Evolutionary conservation across 192 early-diverging fungal species (phyloP).

Genomic region (Backusella morwellensis): DNA sequence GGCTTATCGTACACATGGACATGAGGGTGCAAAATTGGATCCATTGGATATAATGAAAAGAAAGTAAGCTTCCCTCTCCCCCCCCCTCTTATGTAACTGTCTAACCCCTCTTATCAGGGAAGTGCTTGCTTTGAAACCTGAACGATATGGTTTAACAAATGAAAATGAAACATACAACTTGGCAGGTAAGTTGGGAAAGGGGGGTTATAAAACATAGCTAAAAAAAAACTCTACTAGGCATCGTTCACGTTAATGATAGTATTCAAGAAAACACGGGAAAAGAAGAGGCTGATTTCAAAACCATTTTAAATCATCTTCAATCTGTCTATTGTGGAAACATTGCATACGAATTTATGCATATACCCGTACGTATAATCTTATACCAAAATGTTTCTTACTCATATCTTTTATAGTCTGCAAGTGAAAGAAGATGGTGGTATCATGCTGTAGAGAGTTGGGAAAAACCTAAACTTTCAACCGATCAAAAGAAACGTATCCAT

Average conservation of each 20-base stretch:
- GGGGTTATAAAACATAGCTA: neutral
- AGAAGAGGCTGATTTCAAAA: conserved; percentile 58
- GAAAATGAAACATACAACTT: conserved; percentile 56
- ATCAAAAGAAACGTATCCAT: conserved; percentile 75
- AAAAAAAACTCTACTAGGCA: conserved; percentile 39
- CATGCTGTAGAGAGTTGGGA: conserved; percentile 78
- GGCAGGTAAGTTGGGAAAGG: conserved; percentile 38
- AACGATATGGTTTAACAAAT: conserved; percentile 77
- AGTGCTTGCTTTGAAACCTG: conserved; percentile 75
- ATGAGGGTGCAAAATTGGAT: conserved; percentile 83
- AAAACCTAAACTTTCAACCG: conserved; percentile 48
- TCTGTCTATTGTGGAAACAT: conserved; percentile 77
- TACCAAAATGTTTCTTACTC: no score
- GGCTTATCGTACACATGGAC: conserved; percentile 78
- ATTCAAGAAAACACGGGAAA: conserved; percentile 41
- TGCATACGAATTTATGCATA: conserved; percentile 94
- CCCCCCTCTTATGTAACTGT: neutral
- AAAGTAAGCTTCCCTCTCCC: conserved; percentile 50
- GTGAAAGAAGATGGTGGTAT: conserved; percentile 88
- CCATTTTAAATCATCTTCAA: conserved; percentile 71
- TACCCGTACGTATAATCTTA: conserved; percentile 57
- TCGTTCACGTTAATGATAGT: conserved; percentile 65
- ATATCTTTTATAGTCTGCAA: conserved; percentile 51
- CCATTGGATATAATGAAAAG: conserved; percentile 71
- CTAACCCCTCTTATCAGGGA: conserved; percentile 17